phyloP scores from a whole-genome alignment of 805 yeast genomes.

The Metschnikowia colocasiae region DNA sequence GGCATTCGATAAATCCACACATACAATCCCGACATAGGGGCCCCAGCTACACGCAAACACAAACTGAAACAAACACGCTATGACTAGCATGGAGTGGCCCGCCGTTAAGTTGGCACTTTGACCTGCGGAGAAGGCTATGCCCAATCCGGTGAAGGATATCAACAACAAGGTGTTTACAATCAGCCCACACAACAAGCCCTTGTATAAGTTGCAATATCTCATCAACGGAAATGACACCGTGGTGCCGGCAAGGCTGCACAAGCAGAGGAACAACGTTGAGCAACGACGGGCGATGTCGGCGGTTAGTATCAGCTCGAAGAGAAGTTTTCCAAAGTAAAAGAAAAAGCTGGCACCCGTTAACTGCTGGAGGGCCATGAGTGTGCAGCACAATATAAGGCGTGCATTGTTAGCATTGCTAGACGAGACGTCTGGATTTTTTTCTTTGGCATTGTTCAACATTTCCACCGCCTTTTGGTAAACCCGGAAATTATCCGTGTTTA shows the following conservation, averaged over 20 bases:
- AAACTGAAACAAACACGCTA: slow-evolving; percentile 20
- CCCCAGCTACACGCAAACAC: slow-evolving; percentile 32
- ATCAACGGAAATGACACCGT: slow-evolving; percentile 18
- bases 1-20: slow-evolving; percentile 23
- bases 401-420: background rate
- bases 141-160: slow-evolving; percentile 7
- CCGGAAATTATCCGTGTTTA: background rate
- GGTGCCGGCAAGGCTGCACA: slow-evolving; percentile 22
- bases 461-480: background rate
- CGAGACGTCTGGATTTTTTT: background rate
- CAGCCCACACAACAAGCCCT: slow-evolving; percentile 15
- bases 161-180: slow-evolving; percentile 1
- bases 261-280: slow-evolving; percentile 19
- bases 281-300: slow-evolving; percentile 1
- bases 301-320: slow-evolving; percentile 16
- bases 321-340: slow-evolving; percentile 28
- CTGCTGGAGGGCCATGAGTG: slow-evolving; percentile 32
- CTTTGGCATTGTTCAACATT: background rate
- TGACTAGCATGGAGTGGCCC: slow-evolving; percentile 13
- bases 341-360: slow-evolving; percentile 33
- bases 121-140: background rate
- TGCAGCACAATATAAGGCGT: slow-evolving; percentile 18
- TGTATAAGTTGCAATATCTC: slow-evolving; percentile 10
- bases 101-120: background rate
- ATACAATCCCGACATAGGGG: slow-evolving; percentile 26